Base-by-base conservation (phyloP, 2,329 filamentous ascomycete species). In the Talaromyces sp. region DNA sequence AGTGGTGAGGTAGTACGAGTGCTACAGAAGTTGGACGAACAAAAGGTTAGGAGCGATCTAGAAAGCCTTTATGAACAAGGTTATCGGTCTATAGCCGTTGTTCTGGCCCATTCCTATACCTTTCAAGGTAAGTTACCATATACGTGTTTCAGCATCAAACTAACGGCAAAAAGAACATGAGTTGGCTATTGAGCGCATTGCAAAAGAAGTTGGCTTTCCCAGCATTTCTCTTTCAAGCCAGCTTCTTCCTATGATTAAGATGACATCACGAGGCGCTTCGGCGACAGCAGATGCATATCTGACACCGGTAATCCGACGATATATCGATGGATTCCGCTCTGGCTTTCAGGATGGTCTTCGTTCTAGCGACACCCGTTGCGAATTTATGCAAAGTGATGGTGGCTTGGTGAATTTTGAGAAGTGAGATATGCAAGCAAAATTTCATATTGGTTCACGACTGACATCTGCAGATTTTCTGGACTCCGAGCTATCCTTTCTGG, bases 401-500 rank as follows among this genome's bases (percentile, higher is more conserved):
- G 58, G 58, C 11, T 39, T 60, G 39, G 58, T 60, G 6, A 60
- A 60, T 39, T 60, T 60, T 28, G 58, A 60, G 22, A 60, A 60
- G 58, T 60, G 22, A 36, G 54, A 44, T 22, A 56, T 39, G 8
- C 22, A 27, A 4, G 25, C 11, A 2, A 17, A 28, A 15, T 30
- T 22, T 19, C 1, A 17, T 30, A 65, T 84, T 85, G 55, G 90
- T 76, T 79, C 8, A 88, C 81, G 44, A 89, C 73, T 86, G 3
- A 82, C 85, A 2, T 70, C 73, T 55, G 70, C 73, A 65, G 79
- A 69, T 96, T 96, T 71, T 92, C 90, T 0, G 92, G 92, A 0
- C 77, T 96, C 5, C 88, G 89, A 68, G 92, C 91, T 4, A 95
- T 96, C 60, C 73, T 96, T 7, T 96, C 91, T 1, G 92, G 92